These are phyloP conservation scores for Cornus kousa DNA, from an alignment of 148 eudicot species.

Conservation along the genomic window DNA sequence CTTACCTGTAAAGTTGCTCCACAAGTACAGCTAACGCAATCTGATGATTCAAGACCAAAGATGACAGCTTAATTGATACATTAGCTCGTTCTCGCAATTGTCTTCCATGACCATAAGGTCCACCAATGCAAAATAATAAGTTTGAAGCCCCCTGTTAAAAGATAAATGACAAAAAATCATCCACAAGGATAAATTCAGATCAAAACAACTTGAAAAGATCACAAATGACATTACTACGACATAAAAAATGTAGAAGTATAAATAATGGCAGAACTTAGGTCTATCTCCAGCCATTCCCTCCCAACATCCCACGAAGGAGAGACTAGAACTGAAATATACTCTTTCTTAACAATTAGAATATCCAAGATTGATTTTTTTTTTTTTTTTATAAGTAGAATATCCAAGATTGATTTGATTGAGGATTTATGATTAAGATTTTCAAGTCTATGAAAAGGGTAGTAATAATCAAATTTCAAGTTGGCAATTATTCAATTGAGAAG, in stretches of 20 bases:
- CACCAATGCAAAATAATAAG: constrained; percentile 78
- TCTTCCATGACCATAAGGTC: constrained; percentile 88
- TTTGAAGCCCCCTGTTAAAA: constrained; percentile 58
- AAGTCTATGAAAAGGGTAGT: background rate
- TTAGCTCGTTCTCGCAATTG: constrained; percentile 63
- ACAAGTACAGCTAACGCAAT: constrained; percentile 77
- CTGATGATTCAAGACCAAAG: constrained; percentile 79
- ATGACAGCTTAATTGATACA: constrained; percentile 62
- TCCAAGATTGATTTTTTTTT: no score
- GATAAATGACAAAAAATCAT: background rate
- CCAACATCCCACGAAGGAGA: background rate
- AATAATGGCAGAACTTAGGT: background rate
- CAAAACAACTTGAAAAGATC: no score
- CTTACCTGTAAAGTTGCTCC: constrained; percentile 90
- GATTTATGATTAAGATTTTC: background rate
- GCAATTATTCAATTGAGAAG: background rate
- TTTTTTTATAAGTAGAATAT: no score
- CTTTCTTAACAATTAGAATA: no score
- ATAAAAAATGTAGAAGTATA: background rate
- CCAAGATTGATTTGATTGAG: background rate
- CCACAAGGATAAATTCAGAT: background rate
- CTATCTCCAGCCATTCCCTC: background rate
- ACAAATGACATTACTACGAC: background rate
- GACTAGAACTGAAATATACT: no score
- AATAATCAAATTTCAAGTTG: background rate